Percentiles rank a stretch among this genome's conserved stretches.
Evolutionary conservation across 768 basidiomycete species (phyloP).

Genomic region (Boletus speciosus): DNA sequence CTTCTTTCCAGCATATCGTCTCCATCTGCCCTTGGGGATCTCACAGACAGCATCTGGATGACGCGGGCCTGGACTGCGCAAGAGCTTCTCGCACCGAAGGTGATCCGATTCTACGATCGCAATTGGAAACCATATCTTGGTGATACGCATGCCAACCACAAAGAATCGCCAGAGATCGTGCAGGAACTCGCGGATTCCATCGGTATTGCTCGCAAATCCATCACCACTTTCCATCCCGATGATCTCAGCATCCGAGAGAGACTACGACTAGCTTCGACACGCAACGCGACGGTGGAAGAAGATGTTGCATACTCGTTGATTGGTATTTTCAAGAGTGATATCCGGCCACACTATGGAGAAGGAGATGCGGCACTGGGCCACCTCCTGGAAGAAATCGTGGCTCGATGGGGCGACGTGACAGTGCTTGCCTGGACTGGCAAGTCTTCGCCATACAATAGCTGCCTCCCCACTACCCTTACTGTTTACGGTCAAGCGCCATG

Average conservation of each 20-base stretch:
- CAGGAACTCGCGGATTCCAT: background rate
- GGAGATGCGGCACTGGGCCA: constrained; percentile 1
- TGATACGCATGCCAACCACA: background rate
- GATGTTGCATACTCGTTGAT: constrained; percentile 11
- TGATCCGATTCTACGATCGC: background rate
- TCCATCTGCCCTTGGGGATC: background rate
- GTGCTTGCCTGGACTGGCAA: constrained; percentile 5
- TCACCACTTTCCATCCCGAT: background rate
- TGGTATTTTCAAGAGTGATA: constrained; percentile 12
- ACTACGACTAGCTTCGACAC: constrained; percentile 8
- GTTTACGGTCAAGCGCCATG: background rate
- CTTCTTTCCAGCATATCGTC: background rate
- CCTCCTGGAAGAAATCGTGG: constrained; percentile 8
- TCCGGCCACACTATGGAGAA: constrained; percentile 2
- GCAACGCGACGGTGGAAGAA: constrained; percentile 1
- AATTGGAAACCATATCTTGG: background rate
- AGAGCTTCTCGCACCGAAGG: background rate
- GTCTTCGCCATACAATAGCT: constrained; percentile 7
- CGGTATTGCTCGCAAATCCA: background rate
- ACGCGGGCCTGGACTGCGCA: background rate
- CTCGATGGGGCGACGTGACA: background rate
- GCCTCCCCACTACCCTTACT: background rate
- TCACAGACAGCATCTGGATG: background rate
- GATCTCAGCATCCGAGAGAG: constrained; percentile 1
- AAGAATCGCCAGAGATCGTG: background rate